These are phyloP conservation scores for Hibiscus mutabilis DNA, from an alignment of 345 rosid species.

Conservation along the genomic window DNA sequence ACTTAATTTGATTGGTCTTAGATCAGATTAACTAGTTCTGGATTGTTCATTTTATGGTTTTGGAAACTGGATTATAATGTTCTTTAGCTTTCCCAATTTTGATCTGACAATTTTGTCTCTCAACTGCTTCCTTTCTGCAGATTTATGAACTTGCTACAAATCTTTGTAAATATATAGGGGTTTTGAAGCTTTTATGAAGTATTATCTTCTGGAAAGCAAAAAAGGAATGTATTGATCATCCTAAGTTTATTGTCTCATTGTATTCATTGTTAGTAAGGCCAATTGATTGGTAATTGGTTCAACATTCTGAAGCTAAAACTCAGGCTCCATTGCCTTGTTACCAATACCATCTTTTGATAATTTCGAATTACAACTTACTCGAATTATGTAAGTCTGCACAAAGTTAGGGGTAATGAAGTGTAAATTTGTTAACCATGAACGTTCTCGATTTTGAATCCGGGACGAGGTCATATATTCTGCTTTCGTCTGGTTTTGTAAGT, in stretches of 20 bases:
- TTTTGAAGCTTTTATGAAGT: constrained; percentile 2
- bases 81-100: too few species aligned
- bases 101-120: too few species aligned
- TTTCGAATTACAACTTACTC: neutral
- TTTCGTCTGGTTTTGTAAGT: neutral
- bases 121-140: neutral
- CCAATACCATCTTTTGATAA: neutral
- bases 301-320: neutral
- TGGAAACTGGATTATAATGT: constrained; percentile 8
- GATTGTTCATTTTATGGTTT: neutral
- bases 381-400: neutral
- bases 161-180: neutral
- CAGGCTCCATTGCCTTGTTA: neutral
- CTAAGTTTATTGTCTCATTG: neutral
- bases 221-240: neutral
- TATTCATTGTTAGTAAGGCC: neutral
- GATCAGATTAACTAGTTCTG: constrained; percentile 5
- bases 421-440: neutral
- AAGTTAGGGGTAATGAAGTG: neutral
- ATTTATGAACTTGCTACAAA: neutral
- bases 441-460: neutral
- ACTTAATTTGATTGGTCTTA: neutral
- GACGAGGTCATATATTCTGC: neutral
- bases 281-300: neutral
- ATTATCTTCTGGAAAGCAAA: neutral